Conservation (phyloP, 768 basidiomycete species). For the Hygrocybe punicea region DNA sequence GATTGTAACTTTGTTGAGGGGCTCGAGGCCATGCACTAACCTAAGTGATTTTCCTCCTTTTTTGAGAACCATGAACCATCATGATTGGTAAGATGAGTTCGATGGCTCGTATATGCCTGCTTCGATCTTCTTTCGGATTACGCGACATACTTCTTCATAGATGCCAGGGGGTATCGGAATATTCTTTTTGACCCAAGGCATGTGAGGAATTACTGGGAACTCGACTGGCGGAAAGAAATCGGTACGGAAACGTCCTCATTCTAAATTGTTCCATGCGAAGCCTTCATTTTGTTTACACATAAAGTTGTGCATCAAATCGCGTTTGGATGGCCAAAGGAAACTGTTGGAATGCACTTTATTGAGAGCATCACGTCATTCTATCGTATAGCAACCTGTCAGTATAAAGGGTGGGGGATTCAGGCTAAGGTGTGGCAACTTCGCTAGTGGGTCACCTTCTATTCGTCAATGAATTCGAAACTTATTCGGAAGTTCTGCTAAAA, state of each 20-base stretch:
- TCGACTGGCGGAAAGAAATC: conserved; percentile 34
- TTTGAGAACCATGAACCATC: conserved; percentile 42
- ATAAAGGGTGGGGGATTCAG: too few species aligned
- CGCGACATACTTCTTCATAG: conserved; percentile 28
- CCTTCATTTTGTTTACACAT: conserved; percentile 2
- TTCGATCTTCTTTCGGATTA: conserved; percentile 35
- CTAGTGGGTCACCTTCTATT: too few species aligned
- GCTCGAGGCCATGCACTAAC: conserved; percentile 38
- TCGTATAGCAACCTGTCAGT: too few species aligned
- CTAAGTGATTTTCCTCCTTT: conserved; percentile 36
- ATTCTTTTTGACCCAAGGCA: conserved; percentile 28
- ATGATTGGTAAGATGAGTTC: conserved; percentile 36
- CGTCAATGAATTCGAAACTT: too few species aligned
- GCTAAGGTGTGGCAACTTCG: too few species aligned
- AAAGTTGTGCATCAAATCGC: too few species aligned
- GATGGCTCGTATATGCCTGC: conserved; percentile 42
- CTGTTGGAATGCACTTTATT: too few species aligned
- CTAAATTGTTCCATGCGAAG: conserved; percentile 31
- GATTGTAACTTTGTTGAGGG: conserved; percentile 37
- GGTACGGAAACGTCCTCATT: conserved; percentile 20
- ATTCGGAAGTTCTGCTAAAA: too few species aligned
- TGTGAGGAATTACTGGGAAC: conserved; percentile 36
- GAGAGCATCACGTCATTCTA: too few species aligned
- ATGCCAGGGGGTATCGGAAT: conserved; percentile 35
- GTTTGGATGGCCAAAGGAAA: too few species aligned